Evolutionary conservation across 2,329 filamentous ascomycete genomes (phyloP), one percentile per base, ranked within the genome.

Genomic region (Tetracladium maxilliforme): DNA sequence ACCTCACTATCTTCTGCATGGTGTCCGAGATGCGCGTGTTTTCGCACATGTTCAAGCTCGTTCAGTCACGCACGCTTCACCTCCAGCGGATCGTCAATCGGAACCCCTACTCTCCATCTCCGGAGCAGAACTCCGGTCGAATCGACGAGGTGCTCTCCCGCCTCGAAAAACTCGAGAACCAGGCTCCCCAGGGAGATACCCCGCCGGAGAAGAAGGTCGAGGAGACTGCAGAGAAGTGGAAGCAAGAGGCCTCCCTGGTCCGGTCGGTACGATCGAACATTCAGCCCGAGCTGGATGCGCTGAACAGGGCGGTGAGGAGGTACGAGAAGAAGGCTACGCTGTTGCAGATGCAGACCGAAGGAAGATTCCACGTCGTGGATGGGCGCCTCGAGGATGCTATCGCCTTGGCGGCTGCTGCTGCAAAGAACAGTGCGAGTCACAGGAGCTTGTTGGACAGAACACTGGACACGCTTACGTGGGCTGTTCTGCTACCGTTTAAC

Each of bases 291-390:
- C 62, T 95, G 6, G 86, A 94, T 39, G 81, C 83, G 0, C 57
- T 95, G 16, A 90, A 84, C 39, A 74, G 87, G 23, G 86, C 87
- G 4, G 78, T 95, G 22, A 69, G 87, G 12, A 72, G 83, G 18
- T 93, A 93, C 40, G 87, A 95, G 54, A 94, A 92, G 53, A 80
- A 84, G 39, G 72, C 78, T 5, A 76, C 76, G 1, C 58, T 86
- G 6, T 65, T 84, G 15, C 66, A 79, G 7, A 63, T 77, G 27
- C 76, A 87, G 41, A 81, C 74, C 4, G 83, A 93, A 35, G 66
- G 72, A 7, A 69, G 78, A 14, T 67, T 94, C 30, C 64, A 70
- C 20, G 65, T 71, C 12, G 57, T 93, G 5, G 79, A 92, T 34
- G 56, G 60, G 1, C 64, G 77, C 18, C 49, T 92, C 10, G 70